Percentiles rank a stretch among this genome's conserved stretches.
Evolutionary conservation across 2,329 filamentous ascomycete genomes (phyloP).

Genomic region (Fusarium falciforme): DNA sequence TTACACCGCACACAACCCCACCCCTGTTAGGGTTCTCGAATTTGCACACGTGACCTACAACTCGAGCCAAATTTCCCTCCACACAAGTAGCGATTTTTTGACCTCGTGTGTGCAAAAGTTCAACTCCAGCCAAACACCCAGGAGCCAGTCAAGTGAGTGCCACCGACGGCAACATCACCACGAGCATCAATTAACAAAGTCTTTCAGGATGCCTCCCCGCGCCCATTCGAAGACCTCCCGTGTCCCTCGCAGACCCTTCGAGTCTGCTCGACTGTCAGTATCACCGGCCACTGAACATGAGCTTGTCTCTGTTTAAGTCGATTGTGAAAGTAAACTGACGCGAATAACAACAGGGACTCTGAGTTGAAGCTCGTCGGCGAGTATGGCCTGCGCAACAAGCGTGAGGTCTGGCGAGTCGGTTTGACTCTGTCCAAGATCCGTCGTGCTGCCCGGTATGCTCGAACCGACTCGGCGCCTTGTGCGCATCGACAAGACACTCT

Average conservation of each 20-base stretch:
- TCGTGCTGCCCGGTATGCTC: constrained; percentile 96
- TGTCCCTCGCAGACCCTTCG: constrained; percentile 97
- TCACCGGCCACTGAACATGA: constrained; percentile 96
- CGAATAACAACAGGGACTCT: constrained; percentile 81
- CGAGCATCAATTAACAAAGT: constrained; percentile 43
- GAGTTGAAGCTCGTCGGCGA: constrained; percentile 99
- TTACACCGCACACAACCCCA: constrained; percentile 7
- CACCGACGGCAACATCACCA: constrained; percentile 15
- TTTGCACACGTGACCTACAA: constrained; percentile 43
- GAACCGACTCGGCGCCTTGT: not conserved
- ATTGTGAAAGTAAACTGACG: constrained; percentile 80
- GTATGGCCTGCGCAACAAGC: constrained; percentile 99
- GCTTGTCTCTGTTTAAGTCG: constrained; percentile 98
- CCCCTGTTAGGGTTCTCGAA: constrained; percentile 49
- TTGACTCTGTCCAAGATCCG: constrained; percentile 99
- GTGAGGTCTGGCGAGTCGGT: constrained; percentile 99
- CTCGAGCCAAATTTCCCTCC: not conserved
- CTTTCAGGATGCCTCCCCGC: constrained; percentile 56
- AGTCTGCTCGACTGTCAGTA: constrained; percentile 99
- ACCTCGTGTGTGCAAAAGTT: constrained; percentile 47
- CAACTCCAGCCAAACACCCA: constrained; percentile 51
- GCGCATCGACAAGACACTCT: not conserved
- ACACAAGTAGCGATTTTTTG: constrained; percentile 42
- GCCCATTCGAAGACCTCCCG: constrained; percentile 99
- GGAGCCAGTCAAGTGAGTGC: constrained; percentile 56